Conservation (phyloP, 2,329 filamentous ascomycete species). For the Anthostomella pinea region DNA sequence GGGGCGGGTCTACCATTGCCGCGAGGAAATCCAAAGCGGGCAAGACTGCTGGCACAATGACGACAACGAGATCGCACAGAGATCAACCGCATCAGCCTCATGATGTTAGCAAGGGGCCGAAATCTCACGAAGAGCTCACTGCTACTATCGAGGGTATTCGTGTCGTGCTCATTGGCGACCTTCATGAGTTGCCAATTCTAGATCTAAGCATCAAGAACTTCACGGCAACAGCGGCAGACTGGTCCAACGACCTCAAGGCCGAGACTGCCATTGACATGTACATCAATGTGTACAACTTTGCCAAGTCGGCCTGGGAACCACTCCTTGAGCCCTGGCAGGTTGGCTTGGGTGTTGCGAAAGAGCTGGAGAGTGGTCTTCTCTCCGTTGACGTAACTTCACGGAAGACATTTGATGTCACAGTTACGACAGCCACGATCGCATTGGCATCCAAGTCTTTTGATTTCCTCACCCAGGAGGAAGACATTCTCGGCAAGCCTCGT, state of each 20-base stretch:
- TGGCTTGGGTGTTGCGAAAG: constrained; percentile 83
- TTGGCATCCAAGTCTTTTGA: constrained; percentile 89
- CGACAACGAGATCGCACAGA: constrained; percentile 25
- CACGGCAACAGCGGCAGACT: constrained; percentile 79
- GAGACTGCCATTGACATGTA: constrained; percentile 92
- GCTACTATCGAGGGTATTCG: constrained; percentile 84
- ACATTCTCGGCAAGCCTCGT: constrained; percentile 89
- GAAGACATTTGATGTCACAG: constrained; percentile 85
- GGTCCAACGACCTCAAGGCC: constrained; percentile 83
- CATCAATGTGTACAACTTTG: constrained; percentile 97
- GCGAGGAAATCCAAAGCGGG: constrained; percentile 37
- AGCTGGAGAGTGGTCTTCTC: constrained; percentile 70
- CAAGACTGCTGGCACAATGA: constrained; percentile 34
- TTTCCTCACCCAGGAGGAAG: constrained; percentile 83
- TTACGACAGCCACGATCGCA: constrained; percentile 92
- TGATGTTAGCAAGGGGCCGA: constrained; percentile 31
- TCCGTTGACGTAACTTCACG: constrained; percentile 84
- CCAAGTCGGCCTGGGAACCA: constrained; percentile 97
- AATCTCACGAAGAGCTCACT: constrained; percentile 71
- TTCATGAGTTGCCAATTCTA: constrained; percentile 91
- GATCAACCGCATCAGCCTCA: constrained; percentile 29
- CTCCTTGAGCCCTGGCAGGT: constrained; percentile 94
- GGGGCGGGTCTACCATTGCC: constrained; percentile 50
- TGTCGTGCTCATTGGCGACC: constrained; percentile 89
- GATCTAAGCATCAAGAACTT: constrained; percentile 94